A percentile compares a stretch with the other conserved stretches of the same genome.
Conservation (phyloP, 768 basidiomycete genomes). For the Leccinum olivaceopallidum region DNA sequence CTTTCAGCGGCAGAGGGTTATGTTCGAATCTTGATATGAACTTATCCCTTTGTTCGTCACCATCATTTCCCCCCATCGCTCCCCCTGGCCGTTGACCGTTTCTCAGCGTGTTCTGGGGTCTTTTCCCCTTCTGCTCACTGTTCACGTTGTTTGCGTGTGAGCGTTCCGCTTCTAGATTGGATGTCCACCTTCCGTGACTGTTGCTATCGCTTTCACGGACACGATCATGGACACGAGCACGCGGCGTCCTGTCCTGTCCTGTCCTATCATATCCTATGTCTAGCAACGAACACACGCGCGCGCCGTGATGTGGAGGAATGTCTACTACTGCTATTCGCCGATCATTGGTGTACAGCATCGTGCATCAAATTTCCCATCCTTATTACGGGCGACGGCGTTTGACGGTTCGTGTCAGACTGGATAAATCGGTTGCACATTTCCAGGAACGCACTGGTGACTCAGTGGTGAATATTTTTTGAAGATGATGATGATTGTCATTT, state of each 20-base stretch:
- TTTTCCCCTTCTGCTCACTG: not conserved
- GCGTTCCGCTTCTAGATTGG: not conserved
- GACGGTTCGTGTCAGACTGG: not conserved
- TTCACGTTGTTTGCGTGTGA: constrained; percentile 2
- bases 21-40: not conserved
- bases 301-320: not conserved
- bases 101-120: not conserved
- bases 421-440: not conserved
- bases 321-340: not conserved
- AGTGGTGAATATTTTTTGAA: not conserved
- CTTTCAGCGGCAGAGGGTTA: not conserved
- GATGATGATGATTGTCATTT: not conserved
- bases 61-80: not conserved
- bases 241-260: not conserved
- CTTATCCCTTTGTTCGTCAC: not conserved
- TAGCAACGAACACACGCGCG: not conserved
- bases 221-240: not conserved
- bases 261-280: not conserved
- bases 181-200: not conserved
- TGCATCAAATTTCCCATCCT: not conserved
- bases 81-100: not conserved
- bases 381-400: not conserved
- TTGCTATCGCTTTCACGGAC: not conserved
- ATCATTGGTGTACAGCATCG: not conserved
- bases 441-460: not conserved